Evolutionary conservation across 257 asterid species (phyloP).

Genomic region (Knoxia roxburghii): DNA sequence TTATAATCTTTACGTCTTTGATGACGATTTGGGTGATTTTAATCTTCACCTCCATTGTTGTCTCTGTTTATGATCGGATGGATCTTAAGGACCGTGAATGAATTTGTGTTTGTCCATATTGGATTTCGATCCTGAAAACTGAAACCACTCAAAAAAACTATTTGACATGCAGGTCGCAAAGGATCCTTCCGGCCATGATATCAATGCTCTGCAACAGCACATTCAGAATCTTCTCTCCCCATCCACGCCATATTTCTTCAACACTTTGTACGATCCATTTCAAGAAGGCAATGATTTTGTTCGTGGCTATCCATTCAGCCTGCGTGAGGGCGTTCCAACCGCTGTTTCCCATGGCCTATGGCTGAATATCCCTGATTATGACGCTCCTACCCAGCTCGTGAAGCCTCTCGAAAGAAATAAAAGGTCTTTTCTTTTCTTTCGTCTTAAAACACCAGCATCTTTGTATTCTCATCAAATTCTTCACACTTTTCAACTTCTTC

Average conservation of each 20-base stretch:
- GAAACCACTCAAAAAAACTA: too few species aligned
- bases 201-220: conserved; percentile 78
- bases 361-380: conserved; percentile 92
- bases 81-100: background rate
- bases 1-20: background rate
- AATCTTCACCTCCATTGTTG: background rate
- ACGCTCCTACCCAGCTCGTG: conserved; percentile 97
- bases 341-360: conserved; percentile 93
- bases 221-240: conserved; percentile 75
- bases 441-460: background rate
- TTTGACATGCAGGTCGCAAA: conserved; percentile 61
- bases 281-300: conserved; percentile 83
- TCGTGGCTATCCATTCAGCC: conserved; percentile 93
- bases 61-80: background rate
- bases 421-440: conserved; percentile 26
- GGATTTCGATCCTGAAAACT: too few species aligned
- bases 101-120: too few species aligned
- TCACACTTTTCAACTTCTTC: background rate
- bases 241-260: conserved; percentile 82
- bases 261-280: conserved; percentile 82
- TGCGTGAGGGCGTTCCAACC: conserved; percentile 78
- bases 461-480: background rate
- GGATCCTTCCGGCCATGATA: conserved; percentile 64
- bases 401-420: conserved; percentile 82
- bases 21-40: background rate